Evolutionary conservation across 768 basidiomycete genomes (phyloP).

Genomic region (Rhizopogon salebrosus): DNA sequence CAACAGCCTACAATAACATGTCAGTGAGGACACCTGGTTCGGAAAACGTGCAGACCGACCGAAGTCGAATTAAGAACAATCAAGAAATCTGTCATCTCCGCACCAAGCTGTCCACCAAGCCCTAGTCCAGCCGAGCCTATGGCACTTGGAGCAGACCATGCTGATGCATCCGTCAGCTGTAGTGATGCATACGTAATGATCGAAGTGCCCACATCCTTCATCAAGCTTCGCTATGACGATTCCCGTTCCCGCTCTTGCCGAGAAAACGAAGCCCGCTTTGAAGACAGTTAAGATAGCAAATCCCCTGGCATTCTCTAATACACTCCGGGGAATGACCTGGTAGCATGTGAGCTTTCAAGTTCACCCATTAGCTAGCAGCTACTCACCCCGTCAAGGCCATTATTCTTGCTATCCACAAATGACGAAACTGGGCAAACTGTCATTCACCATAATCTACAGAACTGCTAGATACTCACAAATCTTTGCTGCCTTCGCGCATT

Average conservation of each 20-base stretch:
- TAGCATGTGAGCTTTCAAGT: not conserved
- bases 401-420: slow-evolving; percentile 77
- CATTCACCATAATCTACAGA: not conserved
- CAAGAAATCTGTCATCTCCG: slow-evolving; percentile 88
- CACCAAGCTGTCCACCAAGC: slow-evolving; percentile 77
- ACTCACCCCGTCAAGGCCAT: slow-evolving; percentile 76
- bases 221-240: slow-evolving; percentile 81
- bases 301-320: slow-evolving; percentile 57
- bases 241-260: slow-evolving; percentile 77
- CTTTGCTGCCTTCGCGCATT: slow-evolving; percentile 83
- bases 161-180: slow-evolving; percentile 29
- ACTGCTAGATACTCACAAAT: slow-evolving; percentile 52
- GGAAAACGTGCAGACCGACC: slow-evolving; percentile 30
- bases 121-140: slow-evolving; percentile 92
- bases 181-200: not conserved
- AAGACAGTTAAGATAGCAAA: slow-evolving; percentile 91
- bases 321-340: slow-evolving; percentile 50
- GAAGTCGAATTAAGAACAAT: slow-evolving; percentile 82
- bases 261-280: slow-evolving; percentile 66
- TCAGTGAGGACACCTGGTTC: slow-evolving; percentile 2
- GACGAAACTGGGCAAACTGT: slow-evolving; percentile 54
- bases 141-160: slow-evolving; percentile 92
- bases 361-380: not conserved
- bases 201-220: slow-evolving; percentile 64
- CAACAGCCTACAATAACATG: slow-evolving; percentile 47